Conservation (phyloP, 768 basidiomycete genomes). For the Strobilomyces confusus region DNA sequence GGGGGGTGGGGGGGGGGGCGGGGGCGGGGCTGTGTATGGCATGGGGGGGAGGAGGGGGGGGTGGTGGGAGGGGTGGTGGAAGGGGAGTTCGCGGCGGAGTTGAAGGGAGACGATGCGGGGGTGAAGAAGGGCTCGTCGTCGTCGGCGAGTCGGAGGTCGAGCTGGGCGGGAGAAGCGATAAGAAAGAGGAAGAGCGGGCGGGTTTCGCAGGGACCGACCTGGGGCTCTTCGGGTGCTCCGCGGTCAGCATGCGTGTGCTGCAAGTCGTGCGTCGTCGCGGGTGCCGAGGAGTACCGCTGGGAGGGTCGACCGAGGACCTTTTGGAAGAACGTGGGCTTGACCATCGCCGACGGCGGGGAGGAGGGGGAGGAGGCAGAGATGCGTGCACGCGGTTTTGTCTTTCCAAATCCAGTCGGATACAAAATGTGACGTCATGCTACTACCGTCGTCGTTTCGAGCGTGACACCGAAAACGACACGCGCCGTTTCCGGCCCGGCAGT, state of each 20-base stretch:
- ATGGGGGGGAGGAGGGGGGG: conserved; percentile 31
- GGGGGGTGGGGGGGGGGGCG: conserved; percentile 28
- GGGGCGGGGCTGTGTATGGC: too few relatives aligned
- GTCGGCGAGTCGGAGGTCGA: conserved; percentile 10
- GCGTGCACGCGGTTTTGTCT: conserved; percentile 19
- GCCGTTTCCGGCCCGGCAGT: conserved; percentile 39
- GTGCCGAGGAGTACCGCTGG: conserved; percentile 46
- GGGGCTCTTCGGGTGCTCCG: conserved; percentile 10
- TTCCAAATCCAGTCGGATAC: conserved; percentile 20
- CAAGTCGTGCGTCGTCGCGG: conserved; percentile 16
- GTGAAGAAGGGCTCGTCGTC: conserved; percentile 56
- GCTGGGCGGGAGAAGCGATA: conserved; percentile 11
- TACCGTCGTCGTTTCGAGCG: conserved; percentile 8
- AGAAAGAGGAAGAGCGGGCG: not conserved
- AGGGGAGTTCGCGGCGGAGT: conserved; percentile 18
- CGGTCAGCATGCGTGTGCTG: conserved; percentile 4
- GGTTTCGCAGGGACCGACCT: conserved; percentile 16
- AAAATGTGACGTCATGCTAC: conserved; percentile 20
- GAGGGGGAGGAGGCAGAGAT: not conserved
- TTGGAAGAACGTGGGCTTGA: conserved; percentile 57
- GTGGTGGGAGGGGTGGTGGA: conserved; percentile 22
- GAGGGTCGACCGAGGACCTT: conserved; percentile 61
- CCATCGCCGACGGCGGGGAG: conserved; percentile 35
- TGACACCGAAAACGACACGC: conserved; percentile 44
- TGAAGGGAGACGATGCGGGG: conserved; percentile 17